Base-by-base conservation (phyloP, 441 rosid species). In the Gossypium gossypioides region DNA sequence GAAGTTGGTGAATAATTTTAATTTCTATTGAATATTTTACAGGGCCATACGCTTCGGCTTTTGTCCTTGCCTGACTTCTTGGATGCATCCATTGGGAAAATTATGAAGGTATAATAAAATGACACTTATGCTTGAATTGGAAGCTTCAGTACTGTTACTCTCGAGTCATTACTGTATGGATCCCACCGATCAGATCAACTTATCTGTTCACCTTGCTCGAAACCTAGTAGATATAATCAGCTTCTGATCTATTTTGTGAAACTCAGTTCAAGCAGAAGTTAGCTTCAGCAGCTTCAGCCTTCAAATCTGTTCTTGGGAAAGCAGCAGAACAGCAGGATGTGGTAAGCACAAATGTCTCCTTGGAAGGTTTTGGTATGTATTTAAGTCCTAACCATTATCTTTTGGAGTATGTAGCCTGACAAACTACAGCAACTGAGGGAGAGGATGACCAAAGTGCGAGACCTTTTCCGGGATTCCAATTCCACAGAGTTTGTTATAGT, bases 11-110 rank as follows among this genome's bases (percentile, higher is more conserved):
- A 16, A 2, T 72, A 12, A 58, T 25, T 34, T 16, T 15, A 62
- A 72, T 57, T 68, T 64, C 60, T 42, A 42, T 77, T 55, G 21
- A 65, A 61, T 37, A 63, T 22, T 73, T 69, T 76, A 42, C 73
- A 90, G 95, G 96, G 96, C 56, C 96, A 92, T 79, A 90, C 93
- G 6, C 83, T 90, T 75, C 86, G 91, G 70, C 91, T 92, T 78
- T 82, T 92, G 70, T 90, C 95, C 60, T 78, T 92, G 67, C 96
- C 95, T 9, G 93, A 90, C 73, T 90, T 89, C 77, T 78, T 90
- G 78, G 95, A 89, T 77, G 81, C 91, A 71, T 89, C 91, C 55
- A 75, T 92, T 73, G 86, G 97, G 61, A 92, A 92, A 84, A 82
- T 92, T 72, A 72, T 88, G 84, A 90, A 86, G 96, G 96, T 87